Percentiles rank a stretch among this genome's conserved stretches.
These are phyloP conservation scores for Jackrogersella minutella DNA, from an alignment of 495 filamentous ascomycete genomes.

Conservation along the genomic window DNA sequence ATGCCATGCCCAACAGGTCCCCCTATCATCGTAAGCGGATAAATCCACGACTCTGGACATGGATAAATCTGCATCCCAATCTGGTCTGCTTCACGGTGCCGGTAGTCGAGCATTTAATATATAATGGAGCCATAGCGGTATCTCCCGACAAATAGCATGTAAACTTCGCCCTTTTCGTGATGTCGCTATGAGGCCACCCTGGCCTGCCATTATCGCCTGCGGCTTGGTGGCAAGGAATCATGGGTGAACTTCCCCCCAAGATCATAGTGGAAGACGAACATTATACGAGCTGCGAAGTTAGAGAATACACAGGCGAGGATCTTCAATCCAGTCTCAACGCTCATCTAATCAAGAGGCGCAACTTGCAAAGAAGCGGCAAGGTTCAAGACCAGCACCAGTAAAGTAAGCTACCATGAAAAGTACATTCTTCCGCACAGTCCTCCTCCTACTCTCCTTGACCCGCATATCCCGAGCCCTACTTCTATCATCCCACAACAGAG, in stretches of 20 bases:
- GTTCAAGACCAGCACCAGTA: not conserved
- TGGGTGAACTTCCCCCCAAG: not conserved
- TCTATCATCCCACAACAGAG: not conserved
- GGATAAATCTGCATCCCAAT: constrained; percentile 28
- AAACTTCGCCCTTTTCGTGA: not conserved
- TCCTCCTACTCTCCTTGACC: not conserved
- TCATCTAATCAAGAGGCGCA: not conserved
- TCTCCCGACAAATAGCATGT: constrained; percentile 21
- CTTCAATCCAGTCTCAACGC: not conserved
- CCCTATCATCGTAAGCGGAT: constrained; percentile 20
- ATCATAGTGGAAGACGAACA: not conserved
- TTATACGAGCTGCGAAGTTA: not conserved
- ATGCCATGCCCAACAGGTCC: not conserved
- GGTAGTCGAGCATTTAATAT: constrained; percentile 16
- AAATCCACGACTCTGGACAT: constrained; percentile 19
- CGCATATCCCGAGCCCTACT: not conserved
- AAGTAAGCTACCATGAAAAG: constrained; percentile 5
- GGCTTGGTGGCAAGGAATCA: not conserved
- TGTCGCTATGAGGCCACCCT: constrained; percentile 16
- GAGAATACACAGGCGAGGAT: not conserved
- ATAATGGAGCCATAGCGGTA: constrained; percentile 2
- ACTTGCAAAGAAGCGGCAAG: not conserved
- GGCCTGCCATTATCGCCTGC: not conserved
- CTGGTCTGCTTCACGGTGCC: constrained; percentile 1
- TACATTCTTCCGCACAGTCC: not conserved